Evolutionary conservation across 2,329 filamentous ascomycete species (phyloP).

Genomic region (Aspergillus caelatus): DNA sequence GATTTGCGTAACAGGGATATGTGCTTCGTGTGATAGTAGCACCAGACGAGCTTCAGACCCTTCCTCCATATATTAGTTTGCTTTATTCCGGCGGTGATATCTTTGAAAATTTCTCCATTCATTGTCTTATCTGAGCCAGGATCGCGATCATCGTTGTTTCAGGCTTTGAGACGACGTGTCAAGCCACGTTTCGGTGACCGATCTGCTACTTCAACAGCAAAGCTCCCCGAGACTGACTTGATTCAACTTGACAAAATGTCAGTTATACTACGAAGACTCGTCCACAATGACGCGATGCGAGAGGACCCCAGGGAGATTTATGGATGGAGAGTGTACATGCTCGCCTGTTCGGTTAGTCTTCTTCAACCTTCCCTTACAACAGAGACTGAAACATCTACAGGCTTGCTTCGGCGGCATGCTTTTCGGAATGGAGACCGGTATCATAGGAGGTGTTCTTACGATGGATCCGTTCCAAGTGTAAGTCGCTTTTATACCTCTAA

Average conservation of each 20-base stretch:
- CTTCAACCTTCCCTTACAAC: conserved; percentile 44
- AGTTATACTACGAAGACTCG: conserved; percentile 56
- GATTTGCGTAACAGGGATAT: background rate
- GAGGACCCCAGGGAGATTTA: conserved; percentile 69
- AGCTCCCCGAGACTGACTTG: background rate
- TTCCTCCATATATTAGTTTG: background rate
- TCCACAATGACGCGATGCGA: conserved; percentile 73
- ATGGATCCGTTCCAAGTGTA: conserved; percentile 61
- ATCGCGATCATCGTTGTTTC: background rate
- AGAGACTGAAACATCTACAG: conserved; percentile 23
- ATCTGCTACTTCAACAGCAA: background rate
- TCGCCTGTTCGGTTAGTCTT: conserved; percentile 59
- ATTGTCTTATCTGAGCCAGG: background rate
- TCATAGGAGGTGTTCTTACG: conserved; percentile 68
- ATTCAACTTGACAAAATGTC: conserved; percentile 37
- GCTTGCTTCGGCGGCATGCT: conserved; percentile 71
- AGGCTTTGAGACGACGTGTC: background rate
- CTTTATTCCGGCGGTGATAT: background rate
- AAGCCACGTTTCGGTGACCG: background rate
- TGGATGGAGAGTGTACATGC: conserved; percentile 68
- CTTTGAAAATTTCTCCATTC: background rate
- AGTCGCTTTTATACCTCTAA: conserved; percentile 16
- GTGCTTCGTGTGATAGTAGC: background rate
- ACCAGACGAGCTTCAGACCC: background rate
- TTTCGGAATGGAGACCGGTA: conserved; percentile 68